Conservation (phyloP, 2,329 filamentous ascomycete genomes). For the Curvularia lunata region DNA sequence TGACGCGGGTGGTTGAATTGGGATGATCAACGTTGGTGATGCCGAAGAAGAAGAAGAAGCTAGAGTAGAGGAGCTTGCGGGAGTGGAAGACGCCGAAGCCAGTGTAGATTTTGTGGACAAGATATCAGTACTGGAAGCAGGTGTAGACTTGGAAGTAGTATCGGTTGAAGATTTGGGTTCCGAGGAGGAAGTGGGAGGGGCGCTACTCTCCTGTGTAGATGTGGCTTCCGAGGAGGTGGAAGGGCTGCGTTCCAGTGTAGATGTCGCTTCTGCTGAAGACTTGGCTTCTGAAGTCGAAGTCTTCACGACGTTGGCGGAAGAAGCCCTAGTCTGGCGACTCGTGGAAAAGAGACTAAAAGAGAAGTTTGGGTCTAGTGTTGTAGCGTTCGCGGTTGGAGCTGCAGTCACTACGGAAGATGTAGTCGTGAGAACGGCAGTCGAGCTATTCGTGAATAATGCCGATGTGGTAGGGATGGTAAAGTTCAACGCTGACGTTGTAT, state of each 20-base stretch:
- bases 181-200: background rate
- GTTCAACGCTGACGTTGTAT: background rate
- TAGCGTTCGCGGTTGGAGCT: background rate
- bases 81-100: background rate
- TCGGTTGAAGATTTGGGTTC: background rate
- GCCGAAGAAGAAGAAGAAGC: background rate
- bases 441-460: background rate
- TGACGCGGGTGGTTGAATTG: background rate
- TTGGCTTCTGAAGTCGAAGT: background rate
- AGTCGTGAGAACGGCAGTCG: background rate
- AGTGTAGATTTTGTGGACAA: background rate
- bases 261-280: background rate
- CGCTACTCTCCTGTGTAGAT: background rate
- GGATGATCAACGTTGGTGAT: background rate
- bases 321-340: background rate
- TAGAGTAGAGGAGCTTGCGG: background rate
- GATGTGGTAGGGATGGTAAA: background rate
- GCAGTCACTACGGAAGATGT: slow-evolving; percentile 1
- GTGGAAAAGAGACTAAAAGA: background rate
- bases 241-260: background rate
- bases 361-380: background rate
- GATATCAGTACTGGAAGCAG: background rate
- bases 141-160: background rate
- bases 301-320: background rate
- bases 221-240: background rate